A percentile compares a stretch with the other conserved stretches of the same genome.
phyloP scores from a whole-genome alignment of 169 alveolate species.

The Plasmodium inui region DNA sequence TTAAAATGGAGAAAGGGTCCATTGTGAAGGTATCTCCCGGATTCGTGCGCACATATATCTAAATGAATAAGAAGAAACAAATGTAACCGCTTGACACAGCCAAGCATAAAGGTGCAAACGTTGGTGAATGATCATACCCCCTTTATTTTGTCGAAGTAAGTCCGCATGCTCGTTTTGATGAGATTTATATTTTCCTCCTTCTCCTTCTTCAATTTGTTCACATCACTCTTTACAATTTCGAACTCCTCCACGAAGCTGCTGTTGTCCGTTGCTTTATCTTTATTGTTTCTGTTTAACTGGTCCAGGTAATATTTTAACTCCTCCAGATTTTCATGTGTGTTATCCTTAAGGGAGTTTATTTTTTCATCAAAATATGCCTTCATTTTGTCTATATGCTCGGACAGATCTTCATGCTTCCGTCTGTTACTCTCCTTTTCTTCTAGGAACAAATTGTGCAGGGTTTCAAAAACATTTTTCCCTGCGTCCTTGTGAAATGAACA shows the following conservation, averaged over 20 bases:
- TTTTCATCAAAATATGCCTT: conserved; percentile 72
- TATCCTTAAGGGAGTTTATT: conserved; percentile 65
- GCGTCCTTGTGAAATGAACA: conserved; percentile 4
- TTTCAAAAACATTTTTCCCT: conserved; percentile 64
- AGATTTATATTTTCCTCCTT: conserved; percentile 59
- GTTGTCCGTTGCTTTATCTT: conserved; percentile 26
- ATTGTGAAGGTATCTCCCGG: background rate
- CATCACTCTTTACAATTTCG: conserved; percentile 26
- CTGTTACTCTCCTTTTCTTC: conserved; percentile 59
- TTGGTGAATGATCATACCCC: conserved; percentile 7
- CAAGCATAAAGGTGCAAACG: background rate
- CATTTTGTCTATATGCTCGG: conserved; percentile 60
- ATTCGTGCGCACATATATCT: background rate
- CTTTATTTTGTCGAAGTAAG: conserved; percentile 57
- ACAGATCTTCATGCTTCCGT: conserved; percentile 41
- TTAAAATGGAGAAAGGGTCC: background rate
- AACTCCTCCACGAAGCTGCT: conserved; percentile 30
- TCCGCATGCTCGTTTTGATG: conserved; percentile 52
- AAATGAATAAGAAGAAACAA: background rate
- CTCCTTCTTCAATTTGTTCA: conserved; percentile 48
- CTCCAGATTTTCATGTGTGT: conserved; percentile 67
- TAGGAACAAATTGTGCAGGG: conserved; percentile 43
- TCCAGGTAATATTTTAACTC: conserved; percentile 70
- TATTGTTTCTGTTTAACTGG: conserved; percentile 54
- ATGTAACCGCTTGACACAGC: background rate